Evolutionary conservation across 495 filamentous ascomycete genomes (phyloP).

Genomic region (Penicillium argentinense): DNA sequence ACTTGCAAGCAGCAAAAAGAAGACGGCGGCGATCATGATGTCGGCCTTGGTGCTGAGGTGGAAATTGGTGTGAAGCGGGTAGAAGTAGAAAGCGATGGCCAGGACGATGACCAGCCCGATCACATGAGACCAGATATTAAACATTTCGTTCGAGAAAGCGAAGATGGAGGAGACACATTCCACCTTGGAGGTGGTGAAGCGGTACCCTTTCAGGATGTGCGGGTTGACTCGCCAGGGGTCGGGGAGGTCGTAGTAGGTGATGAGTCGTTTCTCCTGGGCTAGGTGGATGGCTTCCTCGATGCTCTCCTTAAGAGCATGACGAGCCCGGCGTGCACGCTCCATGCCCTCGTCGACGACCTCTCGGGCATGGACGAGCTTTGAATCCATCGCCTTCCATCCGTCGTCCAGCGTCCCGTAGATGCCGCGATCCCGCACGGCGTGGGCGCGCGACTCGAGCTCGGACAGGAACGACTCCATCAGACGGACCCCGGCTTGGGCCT

Average conservation of each 20-base stretch:
- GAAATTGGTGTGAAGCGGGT: slow-evolving; percentile 84
- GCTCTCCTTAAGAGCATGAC: slow-evolving; percentile 72
- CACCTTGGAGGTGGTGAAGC: slow-evolving; percentile 84
- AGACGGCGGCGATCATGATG: slow-evolving; percentile 83
- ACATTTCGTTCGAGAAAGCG: slow-evolving; percentile 81
- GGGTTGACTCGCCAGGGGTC: slow-evolving; percentile 94
- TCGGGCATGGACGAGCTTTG: slow-evolving; percentile 68
- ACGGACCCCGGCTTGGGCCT: slow-evolving; percentile 82
- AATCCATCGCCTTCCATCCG: slow-evolving; percentile 71
- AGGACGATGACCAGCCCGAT: slow-evolving; percentile 86
- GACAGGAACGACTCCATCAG: slow-evolving; percentile 79
- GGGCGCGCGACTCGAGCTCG: slow-evolving; percentile 81
- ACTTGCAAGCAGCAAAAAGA: slow-evolving; percentile 98
- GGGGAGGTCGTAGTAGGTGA: slow-evolving; percentile 87
- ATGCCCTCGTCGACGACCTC: slow-evolving; percentile 85
- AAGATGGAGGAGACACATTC: slow-evolving; percentile 85
- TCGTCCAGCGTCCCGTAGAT: slow-evolving; percentile 63
- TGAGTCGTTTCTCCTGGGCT: slow-evolving; percentile 77
- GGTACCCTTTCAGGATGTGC: slow-evolving; percentile 87
- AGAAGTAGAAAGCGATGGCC: slow-evolving; percentile 93
- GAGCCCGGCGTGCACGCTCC: slow-evolving; percentile 73
- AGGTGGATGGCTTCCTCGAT: slow-evolving; percentile 76
- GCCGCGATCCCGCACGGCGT: slow-evolving; percentile 65
- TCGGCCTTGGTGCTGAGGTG: slow-evolving; percentile 81
- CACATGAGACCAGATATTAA: slow-evolving; percentile 98